Base-by-base conservation (phyloP, 176 grass and related monocot species). In the Zoysia japonica region DNA sequence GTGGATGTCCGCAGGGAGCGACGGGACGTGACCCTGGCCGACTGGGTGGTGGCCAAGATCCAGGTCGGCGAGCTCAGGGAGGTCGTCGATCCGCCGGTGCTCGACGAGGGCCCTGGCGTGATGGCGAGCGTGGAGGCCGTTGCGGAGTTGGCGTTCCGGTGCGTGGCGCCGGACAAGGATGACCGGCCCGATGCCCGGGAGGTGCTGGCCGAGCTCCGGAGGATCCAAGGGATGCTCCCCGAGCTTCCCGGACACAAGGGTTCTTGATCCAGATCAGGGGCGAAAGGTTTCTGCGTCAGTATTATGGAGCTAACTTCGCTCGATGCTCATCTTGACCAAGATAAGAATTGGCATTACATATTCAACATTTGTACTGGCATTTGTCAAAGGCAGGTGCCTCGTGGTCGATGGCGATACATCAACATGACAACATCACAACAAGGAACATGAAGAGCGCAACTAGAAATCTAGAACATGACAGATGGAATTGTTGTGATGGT, bases 21-120 rank as follows among this genome's bases (percentile, higher is more conserved):
- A 52, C 83, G 92, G 67, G 92, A 99, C 67, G 87, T 91, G 16
- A 85, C 96, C 46, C 74, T 99, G 42, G 92, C 88, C 0, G 92
- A 99, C 66, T 89, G 87, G 84, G 92, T 93, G 85, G 96, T 99
- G 52, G 80, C 87, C 17, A 99, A 99, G 90, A 95, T 99, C 59
- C 90, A 95, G 82, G 73, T 85, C 63, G 96, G 96, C 42, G 87
- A 94, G 80, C 87, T 99, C 64, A 66, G 78, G 80, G 83, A 99
- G 80, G 90, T 99, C 13, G 92, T 99, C 43, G 96, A 99, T 84
- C 75, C 76, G 47, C 75, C 75, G 9, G 83, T 99, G 88, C 83
- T 93, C 36, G 70, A 20, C 16, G 84, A 99, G 76, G 78, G 76
- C 28, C 47, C 80, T 11, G 78, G 52, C 61, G 76, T 88, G 17